Evolutionary conservation across 2,329 filamentous ascomycete genomes (phyloP).

Genomic region (Talaromyces piceae): DNA sequence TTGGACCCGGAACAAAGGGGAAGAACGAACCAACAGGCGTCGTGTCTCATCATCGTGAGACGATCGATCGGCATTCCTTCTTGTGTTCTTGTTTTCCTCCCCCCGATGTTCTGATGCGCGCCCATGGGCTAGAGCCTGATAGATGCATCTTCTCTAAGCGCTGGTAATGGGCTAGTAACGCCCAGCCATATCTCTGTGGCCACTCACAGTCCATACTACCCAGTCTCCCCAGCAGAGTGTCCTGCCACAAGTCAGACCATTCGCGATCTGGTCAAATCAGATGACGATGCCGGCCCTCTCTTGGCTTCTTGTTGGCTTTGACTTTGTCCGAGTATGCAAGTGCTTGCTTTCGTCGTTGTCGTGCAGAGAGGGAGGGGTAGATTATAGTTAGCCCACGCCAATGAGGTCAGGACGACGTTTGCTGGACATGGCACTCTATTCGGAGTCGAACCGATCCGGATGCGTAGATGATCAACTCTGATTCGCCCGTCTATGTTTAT

Average conservation of each 20-base stretch:
- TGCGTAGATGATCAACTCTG: too few relatives aligned
- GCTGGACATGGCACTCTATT: not conserved
- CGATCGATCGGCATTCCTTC: not conserved
- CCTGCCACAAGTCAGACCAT: not conserved
- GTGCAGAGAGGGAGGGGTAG: not conserved
- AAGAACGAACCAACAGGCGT: not conserved
- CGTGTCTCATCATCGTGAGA: not conserved
- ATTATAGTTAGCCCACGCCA: not conserved
- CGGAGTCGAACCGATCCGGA: too few relatives aligned
- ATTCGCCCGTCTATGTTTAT: too few relatives aligned
- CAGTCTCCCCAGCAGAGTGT: not conserved
- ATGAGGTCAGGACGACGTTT: not conserved
- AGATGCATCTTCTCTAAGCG: not conserved
- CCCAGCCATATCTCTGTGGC: not conserved
- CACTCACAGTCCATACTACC: not conserved
- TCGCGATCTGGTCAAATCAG: not conserved
- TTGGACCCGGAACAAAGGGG: too few relatives aligned
- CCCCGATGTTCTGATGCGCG: too few relatives aligned
- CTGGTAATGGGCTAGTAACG: conserved; percentile 1
- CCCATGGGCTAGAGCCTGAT: not conserved
- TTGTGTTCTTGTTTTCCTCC: not conserved
- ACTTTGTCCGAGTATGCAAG: not conserved
- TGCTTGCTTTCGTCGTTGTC: not conserved
- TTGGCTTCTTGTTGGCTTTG: too few relatives aligned
- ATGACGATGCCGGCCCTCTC: not conserved